These are phyloP conservation scores for Colletotrichum chlorophyti DNA, from an alignment of 2,329 filamentous ascomycete species.

Conservation along the genomic window DNA sequence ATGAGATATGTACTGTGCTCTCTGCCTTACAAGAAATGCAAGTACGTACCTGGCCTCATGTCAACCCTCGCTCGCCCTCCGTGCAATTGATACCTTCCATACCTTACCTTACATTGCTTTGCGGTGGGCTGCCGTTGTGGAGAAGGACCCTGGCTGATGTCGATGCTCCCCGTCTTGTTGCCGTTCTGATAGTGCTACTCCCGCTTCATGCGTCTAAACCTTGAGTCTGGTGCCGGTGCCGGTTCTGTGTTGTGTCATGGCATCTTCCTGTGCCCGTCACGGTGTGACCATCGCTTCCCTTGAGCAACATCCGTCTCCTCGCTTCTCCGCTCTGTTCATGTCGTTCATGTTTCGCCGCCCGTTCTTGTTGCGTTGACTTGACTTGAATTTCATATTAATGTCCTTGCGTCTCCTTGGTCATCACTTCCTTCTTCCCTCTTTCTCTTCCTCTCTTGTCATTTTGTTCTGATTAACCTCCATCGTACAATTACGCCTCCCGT, in stretches of 20 bases:
- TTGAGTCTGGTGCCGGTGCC: not conserved
- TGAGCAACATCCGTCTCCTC: conserved; percentile 14
- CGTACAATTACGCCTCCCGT: no score
- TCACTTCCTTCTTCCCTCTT: not conserved
- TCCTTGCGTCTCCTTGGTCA: conserved; percentile 1
- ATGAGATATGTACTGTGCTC: no score
- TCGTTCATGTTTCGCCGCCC: not conserved
- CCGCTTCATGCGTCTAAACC: not conserved
- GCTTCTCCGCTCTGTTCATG: conserved; percentile 1
- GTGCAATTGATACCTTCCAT: not conserved
- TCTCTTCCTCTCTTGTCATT: not conserved
- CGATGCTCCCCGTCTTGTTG: not conserved
- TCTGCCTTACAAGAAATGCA: conserved; percentile 13
- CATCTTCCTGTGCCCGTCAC: conserved; percentile 3
- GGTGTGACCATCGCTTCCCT: conserved; percentile 18
- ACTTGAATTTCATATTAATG: not conserved
- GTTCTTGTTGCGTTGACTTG: not conserved
- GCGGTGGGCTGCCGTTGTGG: no score
- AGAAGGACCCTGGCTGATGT: not conserved
- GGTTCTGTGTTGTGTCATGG: conserved; percentile 11
- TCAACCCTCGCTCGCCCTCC: not conserved
- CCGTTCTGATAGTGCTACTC: conserved; percentile 1
- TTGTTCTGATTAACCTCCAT: no score
- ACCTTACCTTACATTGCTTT: no score
- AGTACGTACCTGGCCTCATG: conserved; percentile 8